phyloP scores from a whole-genome alignment of 2,329 filamentous ascomycete genomes.

The Aspergillus intermedius region DNA sequence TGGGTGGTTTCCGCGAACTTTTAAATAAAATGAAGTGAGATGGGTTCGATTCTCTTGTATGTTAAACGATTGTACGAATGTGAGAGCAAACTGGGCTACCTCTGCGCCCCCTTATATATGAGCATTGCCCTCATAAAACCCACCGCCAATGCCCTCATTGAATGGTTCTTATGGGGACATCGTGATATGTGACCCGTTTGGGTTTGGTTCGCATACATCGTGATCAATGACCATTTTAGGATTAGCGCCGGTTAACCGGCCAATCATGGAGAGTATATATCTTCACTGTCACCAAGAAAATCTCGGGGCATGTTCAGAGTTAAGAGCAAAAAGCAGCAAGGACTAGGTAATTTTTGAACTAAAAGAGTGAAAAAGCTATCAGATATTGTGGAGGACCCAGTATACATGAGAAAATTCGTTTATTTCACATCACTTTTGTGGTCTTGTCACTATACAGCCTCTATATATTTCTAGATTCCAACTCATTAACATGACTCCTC shows the following conservation, averaged over 20 bases:
- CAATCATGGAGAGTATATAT: too few species aligned
- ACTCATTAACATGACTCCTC: background rate
- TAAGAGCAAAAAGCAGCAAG: too few species aligned
- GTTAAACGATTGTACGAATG: background rate
- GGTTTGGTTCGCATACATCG: too few species aligned
- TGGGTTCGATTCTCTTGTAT: slow-evolving; percentile 2
- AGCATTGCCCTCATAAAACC: too few species aligned
- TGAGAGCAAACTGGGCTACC: background rate
- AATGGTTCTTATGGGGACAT: slow-evolving; percentile 8
- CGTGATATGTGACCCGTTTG: slow-evolving; percentile 9
- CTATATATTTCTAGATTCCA: slow-evolving; percentile 1
- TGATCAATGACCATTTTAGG: slow-evolving; percentile 16
- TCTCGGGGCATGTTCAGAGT: too few species aligned
- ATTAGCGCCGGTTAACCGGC: slow-evolving; percentile 11
- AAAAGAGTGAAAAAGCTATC: too few species aligned
- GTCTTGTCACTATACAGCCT: slow-evolving; percentile 2
- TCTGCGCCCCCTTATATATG: slow-evolving; percentile 2
- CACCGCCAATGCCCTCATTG: background rate
- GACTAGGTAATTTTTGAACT: too few species aligned
- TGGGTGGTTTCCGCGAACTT: background rate
- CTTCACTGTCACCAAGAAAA: too few species aligned
- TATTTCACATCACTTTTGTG: too few species aligned
- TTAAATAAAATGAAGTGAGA: slow-evolving; percentile 1
- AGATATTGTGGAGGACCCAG: too few species aligned
- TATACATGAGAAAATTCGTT: too few species aligned